A percentile compares a stretch with the other conserved stretches of the same genome.
Conservation (phyloP, 176 grass and related monocot genomes). For the Musa beccarii region DNA sequence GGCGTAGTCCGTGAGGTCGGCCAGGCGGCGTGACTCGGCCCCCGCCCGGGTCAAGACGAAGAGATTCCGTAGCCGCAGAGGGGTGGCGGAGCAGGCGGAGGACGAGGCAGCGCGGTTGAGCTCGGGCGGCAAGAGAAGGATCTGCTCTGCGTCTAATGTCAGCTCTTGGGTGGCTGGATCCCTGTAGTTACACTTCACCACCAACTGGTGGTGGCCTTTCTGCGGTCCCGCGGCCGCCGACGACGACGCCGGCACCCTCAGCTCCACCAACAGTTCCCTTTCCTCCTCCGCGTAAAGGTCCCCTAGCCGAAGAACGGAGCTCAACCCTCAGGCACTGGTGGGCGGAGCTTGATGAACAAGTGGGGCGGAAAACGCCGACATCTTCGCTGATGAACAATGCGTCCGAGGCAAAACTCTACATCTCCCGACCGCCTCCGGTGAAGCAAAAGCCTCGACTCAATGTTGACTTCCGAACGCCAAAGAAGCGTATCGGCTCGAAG, state of each 20-base stretch:
- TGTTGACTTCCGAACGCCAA: too few species aligned
- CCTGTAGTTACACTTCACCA: slow-evolving; percentile 47
- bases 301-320: slow-evolving; percentile 33
- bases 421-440: too few species aligned
- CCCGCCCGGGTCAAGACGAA: slow-evolving; percentile 71
- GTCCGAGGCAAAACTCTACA: too few species aligned
- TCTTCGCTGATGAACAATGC: too few species aligned
- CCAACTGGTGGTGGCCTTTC: slow-evolving; percentile 31
- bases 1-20: slow-evolving; percentile 51
- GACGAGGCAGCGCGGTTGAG: background rate
- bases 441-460: too few species aligned
- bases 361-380: too few species aligned
- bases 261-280: slow-evolving; percentile 75
- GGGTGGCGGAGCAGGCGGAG: background rate
- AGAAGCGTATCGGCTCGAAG: too few species aligned
- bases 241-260: slow-evolving; percentile 35
- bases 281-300: slow-evolving; percentile 92
- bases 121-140: slow-evolving; percentile 35
- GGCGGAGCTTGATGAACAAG: too few species aligned
- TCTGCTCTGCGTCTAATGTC: slow-evolving; percentile 37
- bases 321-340: too few species aligned
- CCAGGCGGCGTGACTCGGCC: slow-evolving; percentile 63
- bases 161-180: slow-evolving; percentile 51
- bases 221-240: background rate
- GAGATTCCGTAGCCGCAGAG: slow-evolving; percentile 58